Conservation (phyloP, 1,284 basidiomycete genomes). For the Ustilago nuda region DNA sequence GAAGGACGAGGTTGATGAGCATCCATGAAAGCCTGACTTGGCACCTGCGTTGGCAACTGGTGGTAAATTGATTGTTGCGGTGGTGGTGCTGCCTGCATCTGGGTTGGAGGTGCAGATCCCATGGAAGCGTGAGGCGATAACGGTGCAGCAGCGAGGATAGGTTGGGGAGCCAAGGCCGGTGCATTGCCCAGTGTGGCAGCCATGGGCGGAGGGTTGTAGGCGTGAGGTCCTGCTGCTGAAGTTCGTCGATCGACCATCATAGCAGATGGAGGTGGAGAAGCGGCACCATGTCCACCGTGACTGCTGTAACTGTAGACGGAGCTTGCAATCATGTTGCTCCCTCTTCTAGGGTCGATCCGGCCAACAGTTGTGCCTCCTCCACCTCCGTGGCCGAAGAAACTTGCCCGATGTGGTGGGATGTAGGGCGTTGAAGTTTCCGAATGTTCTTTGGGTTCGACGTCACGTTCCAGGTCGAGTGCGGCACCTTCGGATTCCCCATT, state of each 20-base stretch:
- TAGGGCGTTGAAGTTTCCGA: slow-evolving; percentile 2
- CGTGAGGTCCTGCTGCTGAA: not conserved
- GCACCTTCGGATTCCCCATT: slow-evolving; percentile 13
- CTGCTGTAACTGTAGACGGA: slow-evolving; percentile 14
- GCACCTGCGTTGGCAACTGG: slow-evolving; percentile 4
- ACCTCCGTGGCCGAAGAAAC: not conserved
- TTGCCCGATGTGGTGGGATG: slow-evolving; percentile 7
- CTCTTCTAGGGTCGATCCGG: slow-evolving; percentile 4
- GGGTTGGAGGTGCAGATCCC: not conserved
- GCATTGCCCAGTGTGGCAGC: slow-evolving; percentile 19
- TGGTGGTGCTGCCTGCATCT: not conserved
- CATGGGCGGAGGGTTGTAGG: slow-evolving; percentile 4
- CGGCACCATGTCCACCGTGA: not conserved
- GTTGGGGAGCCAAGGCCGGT: slow-evolving; percentile 14
- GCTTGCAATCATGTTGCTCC: slow-evolving; percentile 10
- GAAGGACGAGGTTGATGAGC: slow-evolving; percentile 21
- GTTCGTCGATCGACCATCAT: slow-evolving; percentile 7
- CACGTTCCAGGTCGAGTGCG: slow-evolving; percentile 25
- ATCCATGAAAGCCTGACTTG: slow-evolving; percentile 4
- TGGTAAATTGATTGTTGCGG: not conserved
- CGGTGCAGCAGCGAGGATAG: slow-evolving; percentile 13
- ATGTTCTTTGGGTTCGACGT: slow-evolving; percentile 21
- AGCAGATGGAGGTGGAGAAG: not conserved
- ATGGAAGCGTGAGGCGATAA: slow-evolving; percentile 2
- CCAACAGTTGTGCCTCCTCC: not conserved